Conservation (phyloP, 2,329 filamentous ascomycete genomes). For the Aschersonia sp. region DNA sequence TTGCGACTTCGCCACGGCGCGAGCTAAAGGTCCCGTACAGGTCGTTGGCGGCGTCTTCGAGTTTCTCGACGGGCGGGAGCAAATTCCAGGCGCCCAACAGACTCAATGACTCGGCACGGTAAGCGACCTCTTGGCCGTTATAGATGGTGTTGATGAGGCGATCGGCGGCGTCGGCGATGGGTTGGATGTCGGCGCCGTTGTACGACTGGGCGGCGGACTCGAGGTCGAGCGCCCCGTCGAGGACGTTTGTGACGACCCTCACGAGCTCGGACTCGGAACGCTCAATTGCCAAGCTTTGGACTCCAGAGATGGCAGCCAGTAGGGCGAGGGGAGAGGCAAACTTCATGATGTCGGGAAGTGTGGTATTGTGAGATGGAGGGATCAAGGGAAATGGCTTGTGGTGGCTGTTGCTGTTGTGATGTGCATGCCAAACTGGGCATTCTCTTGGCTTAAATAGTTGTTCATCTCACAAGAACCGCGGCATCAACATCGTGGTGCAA, state of each 20-base stretch:
- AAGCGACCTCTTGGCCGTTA: background rate
- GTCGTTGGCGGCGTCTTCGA: background rate
- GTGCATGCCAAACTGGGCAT: background rate
- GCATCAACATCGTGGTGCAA: background rate
- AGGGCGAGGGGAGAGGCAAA: background rate
- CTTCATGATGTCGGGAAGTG: conserved; percentile 1
- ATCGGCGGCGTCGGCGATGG: background rate
- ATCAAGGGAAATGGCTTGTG: background rate
- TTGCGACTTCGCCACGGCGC: background rate
- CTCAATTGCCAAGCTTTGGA: background rate
- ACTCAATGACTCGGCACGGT: background rate
- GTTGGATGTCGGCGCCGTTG: background rate
- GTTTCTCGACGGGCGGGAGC: background rate
- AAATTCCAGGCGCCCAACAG: background rate
- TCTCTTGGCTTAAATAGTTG: background rate
- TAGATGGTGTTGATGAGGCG: background rate
- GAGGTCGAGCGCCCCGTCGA: background rate
- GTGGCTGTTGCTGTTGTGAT: background rate
- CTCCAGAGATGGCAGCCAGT: background rate
- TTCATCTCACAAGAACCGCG: background rate
- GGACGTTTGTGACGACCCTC: background rate
- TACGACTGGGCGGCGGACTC: background rate
- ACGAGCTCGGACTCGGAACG: background rate
- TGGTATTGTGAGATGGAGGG: background rate
- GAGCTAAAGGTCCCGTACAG: background rate